Evolutionary conservation across 306 rosid genomes (phyloP).

Genomic region (Hylodesmum podocarpum): DNA sequence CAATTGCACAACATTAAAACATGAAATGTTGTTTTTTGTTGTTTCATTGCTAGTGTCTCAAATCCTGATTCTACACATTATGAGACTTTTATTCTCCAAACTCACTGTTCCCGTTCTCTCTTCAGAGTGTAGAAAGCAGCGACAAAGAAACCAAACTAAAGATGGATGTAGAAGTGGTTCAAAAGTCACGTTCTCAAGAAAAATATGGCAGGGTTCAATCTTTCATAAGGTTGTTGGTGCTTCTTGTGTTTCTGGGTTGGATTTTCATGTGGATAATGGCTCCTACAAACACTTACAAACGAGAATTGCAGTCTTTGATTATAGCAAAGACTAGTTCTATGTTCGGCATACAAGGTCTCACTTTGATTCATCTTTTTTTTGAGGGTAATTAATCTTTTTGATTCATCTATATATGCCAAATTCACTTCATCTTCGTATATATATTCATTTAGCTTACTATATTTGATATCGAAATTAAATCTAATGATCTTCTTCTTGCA

Average conservation of each 20-base stretch:
- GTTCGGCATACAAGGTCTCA: conserved; percentile 62
- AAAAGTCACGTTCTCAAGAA: conserved; percentile 16
- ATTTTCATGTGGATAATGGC: conserved; percentile 54
- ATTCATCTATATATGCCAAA: background rate
- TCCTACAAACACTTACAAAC: conserved; percentile 52
- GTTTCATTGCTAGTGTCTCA: background rate
- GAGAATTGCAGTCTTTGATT: conserved; percentile 39
- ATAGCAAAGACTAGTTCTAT: conserved; percentile 28
- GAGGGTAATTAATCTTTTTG: too few species aligned
- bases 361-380: background rate
- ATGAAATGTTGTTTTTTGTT: background rate
- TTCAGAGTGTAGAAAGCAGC: background rate
- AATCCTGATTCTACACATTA: background rate
- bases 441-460: background rate
- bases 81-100: background rate
- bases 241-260: conserved; percentile 47
- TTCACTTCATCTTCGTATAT: background rate
- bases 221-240: conserved; percentile 39
- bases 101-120: background rate
- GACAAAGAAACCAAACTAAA: conserved; percentile 22
- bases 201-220: conserved; percentile 17
- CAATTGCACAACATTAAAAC: background rate
- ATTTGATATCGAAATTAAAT: background rate
- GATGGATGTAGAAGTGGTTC: conserved; percentile 17
- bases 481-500: background rate